A percentile compares a stretch with the other conserved stretches of the same genome.
Conservation (phyloP, 2,329 filamentous ascomycete species). For the Colletotrichum horii region DNA sequence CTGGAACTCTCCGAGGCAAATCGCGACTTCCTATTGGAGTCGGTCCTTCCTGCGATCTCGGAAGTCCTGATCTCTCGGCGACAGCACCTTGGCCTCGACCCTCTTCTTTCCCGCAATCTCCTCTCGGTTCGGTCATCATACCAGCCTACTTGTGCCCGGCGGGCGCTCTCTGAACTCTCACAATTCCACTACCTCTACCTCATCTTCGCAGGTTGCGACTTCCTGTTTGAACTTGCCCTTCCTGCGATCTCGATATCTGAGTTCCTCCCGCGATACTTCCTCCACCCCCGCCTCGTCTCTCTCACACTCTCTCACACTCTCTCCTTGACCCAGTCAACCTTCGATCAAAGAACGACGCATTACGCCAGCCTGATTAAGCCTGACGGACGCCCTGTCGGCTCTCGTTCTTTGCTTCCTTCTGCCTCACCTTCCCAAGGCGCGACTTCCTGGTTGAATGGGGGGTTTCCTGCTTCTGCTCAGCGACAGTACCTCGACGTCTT, state of each 20-base stretch:
- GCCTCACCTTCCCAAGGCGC: fast-evolving
- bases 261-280: background rate
- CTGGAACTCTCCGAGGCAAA: background rate
- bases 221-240: background rate
- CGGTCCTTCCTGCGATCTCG: background rate
- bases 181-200: no score
- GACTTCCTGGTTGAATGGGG: fast-evolving
- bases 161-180: fast-evolving
- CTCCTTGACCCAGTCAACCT: background rate
- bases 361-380: fast-evolving
- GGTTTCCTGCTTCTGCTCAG: background rate
- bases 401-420: background rate
- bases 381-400: background rate
- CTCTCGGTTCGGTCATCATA: fast-evolving
- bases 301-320: background rate
- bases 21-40: background rate
- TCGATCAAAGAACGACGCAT: fast-evolving
- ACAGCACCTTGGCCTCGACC: no score
- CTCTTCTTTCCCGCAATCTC: background rate
- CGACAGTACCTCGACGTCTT: background rate
- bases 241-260: background rate
- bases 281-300: background rate
- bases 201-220: background rate
- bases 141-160: no score
- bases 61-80: no score